Evolutionary conservation across 1,139 yeast species (phyloP), one percentile per base, ranked within the genome.

Genomic region (Hanseniaspora sp.): DNA sequence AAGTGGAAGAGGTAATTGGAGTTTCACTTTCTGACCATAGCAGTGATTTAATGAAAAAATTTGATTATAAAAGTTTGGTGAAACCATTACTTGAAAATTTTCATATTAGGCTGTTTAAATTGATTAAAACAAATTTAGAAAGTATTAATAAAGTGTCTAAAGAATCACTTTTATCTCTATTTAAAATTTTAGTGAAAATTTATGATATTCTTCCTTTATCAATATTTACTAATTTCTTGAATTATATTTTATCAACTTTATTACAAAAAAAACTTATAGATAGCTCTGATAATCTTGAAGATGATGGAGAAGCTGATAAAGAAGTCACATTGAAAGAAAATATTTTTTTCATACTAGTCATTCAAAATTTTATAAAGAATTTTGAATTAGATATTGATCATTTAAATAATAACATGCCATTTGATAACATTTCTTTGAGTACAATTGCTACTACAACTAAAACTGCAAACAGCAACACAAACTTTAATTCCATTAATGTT

Each of bases 351-450:
- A 30, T 43, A 6, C 17, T 43, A 8, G 46, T 43, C 13, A 43
- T 43, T 30, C 46, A 43, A 23, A 30, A 43, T 31, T 43, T 43
- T 18, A 43, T 43, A 6, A 43, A 43, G 15, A 31, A 43, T 11
- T 43, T 43, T 43, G 46, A 43, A 18, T 13, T 43, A 31, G 46
- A 43, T 43, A 15, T 43, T 23, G 46, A 43, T n/a, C 7, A 37
- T 7, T 31, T 43, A 9, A 30, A 43, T 31, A 31, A 31, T 31
- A 28, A 13, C 17, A 29, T 41, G 7, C 45, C 31, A 13, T 41
- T 41, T 41, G 45, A 41, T 15, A 41, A 15, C 12, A 31, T 43
- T 12, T 31, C 46, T 30, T 30, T 43, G 13, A 43, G 37, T 37
- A 30, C 46, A 9, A 33, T 29, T 13, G 18, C 45, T 7, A 28